Percentiles rank a stretch among this genome's conserved stretches.
Conservation (phyloP, 148 eudicot genomes). For the Nepenthes gracilis region DNA sequence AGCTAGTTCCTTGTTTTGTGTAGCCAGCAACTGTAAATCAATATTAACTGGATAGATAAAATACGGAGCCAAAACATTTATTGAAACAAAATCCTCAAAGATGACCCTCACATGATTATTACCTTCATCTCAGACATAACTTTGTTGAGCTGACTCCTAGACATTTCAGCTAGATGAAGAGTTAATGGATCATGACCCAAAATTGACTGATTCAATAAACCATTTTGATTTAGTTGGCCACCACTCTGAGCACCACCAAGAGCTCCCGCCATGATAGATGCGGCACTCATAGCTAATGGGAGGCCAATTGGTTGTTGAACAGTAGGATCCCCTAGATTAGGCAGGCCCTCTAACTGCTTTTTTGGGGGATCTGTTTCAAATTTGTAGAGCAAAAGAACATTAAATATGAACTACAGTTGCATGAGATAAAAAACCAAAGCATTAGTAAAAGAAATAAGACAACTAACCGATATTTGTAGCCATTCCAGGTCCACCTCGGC, state of each 20-base stretch:
- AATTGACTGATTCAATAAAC: slow-evolving; percentile 37
- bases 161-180: slow-evolving; percentile 80
- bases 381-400: neutral
- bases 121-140: slow-evolving; percentile 82
- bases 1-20: slow-evolving; percentile 72
- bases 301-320: slow-evolving; percentile 64
- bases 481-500: slow-evolving; percentile 92
- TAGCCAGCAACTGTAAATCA: slow-evolving; percentile 54
- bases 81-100: neutral
- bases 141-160: slow-evolving; percentile 68
- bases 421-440: neutral
- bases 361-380: slow-evolving; percentile 33
- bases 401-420: neutral
- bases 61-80: slow-evolving; percentile 5
- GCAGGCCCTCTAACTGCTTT: slow-evolving; percentile 61
- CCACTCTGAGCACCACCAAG: slow-evolving; percentile 74
- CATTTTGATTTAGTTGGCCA: slow-evolving; percentile 37
- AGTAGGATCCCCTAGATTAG: slow-evolving; percentile 31
- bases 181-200: slow-evolving; percentile 73
- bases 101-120: slow-evolving; percentile 4
- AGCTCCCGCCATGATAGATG: slow-evolving; percentile 75
- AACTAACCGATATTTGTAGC: slow-evolving; percentile 59
- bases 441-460: neutral
- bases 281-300: slow-evolving; percentile 76
- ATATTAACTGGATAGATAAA: slow-evolving; percentile 11